Conservation (phyloP, 805 yeast genomes). For the Nakazawaea ishiwadae region DNA sequence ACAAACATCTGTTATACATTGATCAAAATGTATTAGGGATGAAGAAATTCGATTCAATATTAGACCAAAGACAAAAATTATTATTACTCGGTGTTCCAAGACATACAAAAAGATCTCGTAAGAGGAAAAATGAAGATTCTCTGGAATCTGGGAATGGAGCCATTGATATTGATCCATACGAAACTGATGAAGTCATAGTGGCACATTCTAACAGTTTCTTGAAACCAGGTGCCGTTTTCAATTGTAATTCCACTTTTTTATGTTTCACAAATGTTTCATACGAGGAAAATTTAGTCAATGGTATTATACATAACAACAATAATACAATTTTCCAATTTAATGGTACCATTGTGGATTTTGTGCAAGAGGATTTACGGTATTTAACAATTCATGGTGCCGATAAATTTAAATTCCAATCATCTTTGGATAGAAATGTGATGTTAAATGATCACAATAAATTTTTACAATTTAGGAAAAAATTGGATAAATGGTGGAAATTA, state of each 20-base stretch:
- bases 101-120: no score
- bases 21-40: neutral
- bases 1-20: no score
- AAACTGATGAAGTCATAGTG: no score
- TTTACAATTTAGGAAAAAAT: slow-evolving; percentile 23
- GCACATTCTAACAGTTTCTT: slow-evolving; percentile 11
- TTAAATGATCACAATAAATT: slow-evolving; percentile 22
- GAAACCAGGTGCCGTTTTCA: slow-evolving; percentile 3
- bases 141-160: no score
- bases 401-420: slow-evolving; percentile 19
- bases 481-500: slow-evolving; percentile 30
- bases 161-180: no score
- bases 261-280: slow-evolving; percentile 4
- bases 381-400: slow-evolving; percentile 20
- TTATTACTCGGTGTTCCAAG: no score
- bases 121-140: neutral
- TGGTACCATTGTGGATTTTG: slow-evolving; percentile 27
- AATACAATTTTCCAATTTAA: slow-evolving; percentile 14
- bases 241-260: neutral
- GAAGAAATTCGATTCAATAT: slow-evolving; percentile 5
- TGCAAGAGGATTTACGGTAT: slow-evolving; percentile 23
- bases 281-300: slow-evolving; percentile 5
- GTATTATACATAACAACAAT: neutral
- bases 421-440: slow-evolving; percentile 7
- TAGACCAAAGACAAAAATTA: slow-evolving; percentile 1